Conservation (phyloP, 805 yeast species). For the Metschnikowia aberdeeniae region DNA sequence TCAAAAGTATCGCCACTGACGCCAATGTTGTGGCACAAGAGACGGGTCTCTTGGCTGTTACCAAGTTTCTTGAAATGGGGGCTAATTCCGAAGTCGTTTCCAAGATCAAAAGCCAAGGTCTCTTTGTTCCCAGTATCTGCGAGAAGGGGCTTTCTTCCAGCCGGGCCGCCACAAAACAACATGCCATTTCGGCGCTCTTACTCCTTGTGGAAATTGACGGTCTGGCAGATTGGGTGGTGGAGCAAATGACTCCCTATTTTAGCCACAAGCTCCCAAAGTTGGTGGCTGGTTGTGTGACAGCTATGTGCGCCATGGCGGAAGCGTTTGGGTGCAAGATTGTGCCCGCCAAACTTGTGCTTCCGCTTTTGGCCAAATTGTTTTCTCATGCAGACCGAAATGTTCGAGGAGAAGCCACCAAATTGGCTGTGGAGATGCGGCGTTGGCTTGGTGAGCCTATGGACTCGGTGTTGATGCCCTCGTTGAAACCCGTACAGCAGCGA, state of each 20-base stretch:
- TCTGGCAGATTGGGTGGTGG: conserved; percentile 61
- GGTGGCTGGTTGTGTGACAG: conserved; percentile 61
- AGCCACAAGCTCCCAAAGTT: conserved; percentile 70
- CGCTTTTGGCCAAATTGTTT: conserved; percentile 62
- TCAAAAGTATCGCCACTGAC: conserved; percentile 64
- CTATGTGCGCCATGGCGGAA: conserved; percentile 51
- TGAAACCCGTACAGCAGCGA: conserved; percentile 90
- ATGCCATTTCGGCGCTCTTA: conserved; percentile 58
- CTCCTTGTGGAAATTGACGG: conserved; percentile 59
- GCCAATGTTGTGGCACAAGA: conserved; percentile 91
- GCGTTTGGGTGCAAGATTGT: conserved; percentile 62
- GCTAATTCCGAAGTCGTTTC: conserved; percentile 39
- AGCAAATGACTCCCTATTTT: conserved; percentile 59
- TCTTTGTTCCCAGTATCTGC: conserved; percentile 50
- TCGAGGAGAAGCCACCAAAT: conserved; percentile 67
- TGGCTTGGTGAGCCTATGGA: conserved; percentile 70
- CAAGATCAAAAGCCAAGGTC: conserved; percentile 34
- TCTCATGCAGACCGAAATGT: conserved; percentile 85
- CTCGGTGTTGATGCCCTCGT: conserved; percentile 55
- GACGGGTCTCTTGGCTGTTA: conserved; percentile 58
- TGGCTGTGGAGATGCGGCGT: conserved; percentile 65
- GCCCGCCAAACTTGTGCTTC: conserved; percentile 54
- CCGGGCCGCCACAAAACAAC: conserved; percentile 68
- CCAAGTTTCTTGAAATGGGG: conserved; percentile 53
- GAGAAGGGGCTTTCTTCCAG: conserved; percentile 81